Evolutionary conservation across 1,284 basidiomycete genomes (phyloP).

Genomic region (Tilletia setariae): DNA sequence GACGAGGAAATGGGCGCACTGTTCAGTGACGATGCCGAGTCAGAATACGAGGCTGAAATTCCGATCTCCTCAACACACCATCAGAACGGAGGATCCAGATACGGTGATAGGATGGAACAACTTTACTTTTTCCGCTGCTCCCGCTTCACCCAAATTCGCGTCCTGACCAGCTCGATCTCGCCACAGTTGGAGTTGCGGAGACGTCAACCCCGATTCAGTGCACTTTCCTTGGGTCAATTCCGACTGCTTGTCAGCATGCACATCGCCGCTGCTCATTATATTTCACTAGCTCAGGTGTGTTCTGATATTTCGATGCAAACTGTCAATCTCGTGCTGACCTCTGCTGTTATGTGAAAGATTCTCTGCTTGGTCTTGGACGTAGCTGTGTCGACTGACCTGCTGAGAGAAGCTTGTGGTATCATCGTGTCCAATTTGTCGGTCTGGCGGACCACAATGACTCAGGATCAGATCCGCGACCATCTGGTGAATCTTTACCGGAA

Average conservation of each 20-base stretch:
- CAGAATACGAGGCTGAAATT: constrained; percentile 4
- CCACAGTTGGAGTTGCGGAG: not conserved
- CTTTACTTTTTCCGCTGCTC: not conserved
- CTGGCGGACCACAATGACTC: not conserved
- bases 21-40: constrained; percentile 13
- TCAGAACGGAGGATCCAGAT: no score
- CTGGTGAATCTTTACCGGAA: no score
- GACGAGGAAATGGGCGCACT: constrained; percentile 17
- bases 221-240: no score
- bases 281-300: not conserved
- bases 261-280: not conserved
- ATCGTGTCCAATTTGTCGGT: not conserved
- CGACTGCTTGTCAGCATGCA: not conserved
- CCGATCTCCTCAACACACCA: no score
- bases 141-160: constrained; percentile 2
- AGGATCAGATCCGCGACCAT: not conserved
- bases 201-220: no score
- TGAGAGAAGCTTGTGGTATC: not conserved
- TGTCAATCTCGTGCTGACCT: not conserved
- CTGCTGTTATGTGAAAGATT: not conserved
- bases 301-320: no score
- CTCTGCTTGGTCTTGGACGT: not conserved
- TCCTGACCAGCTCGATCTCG: not conserved
- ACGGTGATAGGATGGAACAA: not conserved
- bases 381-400: not conserved